phyloP scores from a whole-genome alignment of 306 rosid species.

The Inga laurina region DNA sequence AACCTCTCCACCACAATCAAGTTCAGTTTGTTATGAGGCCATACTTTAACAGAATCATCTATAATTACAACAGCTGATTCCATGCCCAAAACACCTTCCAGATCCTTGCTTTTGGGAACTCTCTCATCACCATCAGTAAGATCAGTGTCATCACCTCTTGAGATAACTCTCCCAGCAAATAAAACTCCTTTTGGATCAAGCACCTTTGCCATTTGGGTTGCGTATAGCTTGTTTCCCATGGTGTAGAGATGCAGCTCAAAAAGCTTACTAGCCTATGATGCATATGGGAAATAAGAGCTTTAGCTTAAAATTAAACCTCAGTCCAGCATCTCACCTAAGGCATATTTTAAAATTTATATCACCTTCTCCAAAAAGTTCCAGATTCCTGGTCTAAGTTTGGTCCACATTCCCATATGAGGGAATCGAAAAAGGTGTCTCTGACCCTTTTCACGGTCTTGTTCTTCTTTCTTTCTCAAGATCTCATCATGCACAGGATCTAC shows the following conservation, averaged over 20 bases:
- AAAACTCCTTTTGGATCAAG: conserved; percentile 89
- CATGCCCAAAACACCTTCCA: conserved; percentile 99
- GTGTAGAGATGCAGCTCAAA: conserved; percentile 97
- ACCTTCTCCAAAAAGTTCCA: conserved; percentile 99
- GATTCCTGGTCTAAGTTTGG: conserved; percentile 95
- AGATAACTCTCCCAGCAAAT: conserved; percentile 93
- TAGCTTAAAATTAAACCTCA: conserved; percentile 19
- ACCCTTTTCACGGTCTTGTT: conserved; percentile 80
- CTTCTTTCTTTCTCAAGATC: conserved; percentile 89
- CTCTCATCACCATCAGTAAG: conserved; percentile 79
- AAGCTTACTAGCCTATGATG: conserved; percentile 85
- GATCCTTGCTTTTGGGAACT: conserved; percentile 90
- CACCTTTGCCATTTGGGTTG: conserved; percentile 99
- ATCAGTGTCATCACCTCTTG: conserved; percentile 91
- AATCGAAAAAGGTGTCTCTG: conserved; percentile 89
- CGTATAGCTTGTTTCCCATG: conserved; percentile 97
- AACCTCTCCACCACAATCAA: conserved; percentile 97
- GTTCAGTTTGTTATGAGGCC: conserved; percentile 99
- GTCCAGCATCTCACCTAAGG: conserved; percentile 11
- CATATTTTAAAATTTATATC: conserved; percentile 22
- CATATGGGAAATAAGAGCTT: conserved; percentile 35
- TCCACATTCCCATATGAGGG: conserved; percentile 99
- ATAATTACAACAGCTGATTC: conserved; percentile 91
- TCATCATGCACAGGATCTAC: conserved; percentile 94
- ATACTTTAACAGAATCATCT: conserved; percentile 98